Conservation (phyloP, 495 filamentous ascomycete species). For the Aspergillus affinis region DNA sequence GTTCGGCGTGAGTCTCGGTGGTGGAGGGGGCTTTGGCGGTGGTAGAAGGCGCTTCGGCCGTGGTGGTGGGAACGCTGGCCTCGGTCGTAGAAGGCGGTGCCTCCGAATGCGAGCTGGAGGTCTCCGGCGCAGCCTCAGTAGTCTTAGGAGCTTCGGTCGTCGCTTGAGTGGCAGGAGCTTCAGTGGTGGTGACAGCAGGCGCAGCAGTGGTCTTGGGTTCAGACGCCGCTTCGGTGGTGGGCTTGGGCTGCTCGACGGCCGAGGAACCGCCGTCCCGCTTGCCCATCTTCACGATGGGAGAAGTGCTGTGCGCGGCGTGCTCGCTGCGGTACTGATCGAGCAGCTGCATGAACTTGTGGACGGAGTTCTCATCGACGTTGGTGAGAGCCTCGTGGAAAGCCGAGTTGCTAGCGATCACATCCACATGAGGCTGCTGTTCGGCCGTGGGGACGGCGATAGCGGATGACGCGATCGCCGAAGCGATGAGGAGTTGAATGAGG, state of each 20-base stretch:
- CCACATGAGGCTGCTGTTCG: constrained; percentile 12
- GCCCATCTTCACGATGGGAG: constrained; percentile 46
- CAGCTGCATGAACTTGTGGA: constrained; percentile 53
- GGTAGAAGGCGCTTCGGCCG: not conserved
- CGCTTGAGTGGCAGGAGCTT: constrained; percentile 39
- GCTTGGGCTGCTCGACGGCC: constrained; percentile 37
- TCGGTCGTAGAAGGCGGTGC: constrained; percentile 6
- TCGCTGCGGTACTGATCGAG: constrained; percentile 52
- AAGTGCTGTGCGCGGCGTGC: constrained; percentile 45
- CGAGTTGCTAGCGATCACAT: constrained; percentile 7
- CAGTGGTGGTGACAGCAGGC: constrained; percentile 37
- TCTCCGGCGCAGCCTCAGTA: constrained; percentile 12
- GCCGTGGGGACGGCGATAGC: constrained; percentile 19
- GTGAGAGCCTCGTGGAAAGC: constrained; percentile 17
- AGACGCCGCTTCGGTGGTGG: constrained; percentile 34
- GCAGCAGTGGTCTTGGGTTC: constrained; percentile 35
- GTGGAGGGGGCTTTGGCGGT: constrained; percentile 2
- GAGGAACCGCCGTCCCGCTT: constrained; percentile 45
- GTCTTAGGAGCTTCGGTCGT: constrained; percentile 31
- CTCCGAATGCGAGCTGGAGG: constrained; percentile 18
- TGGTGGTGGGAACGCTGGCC: not conserved
- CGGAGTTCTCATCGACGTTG: constrained; percentile 26
- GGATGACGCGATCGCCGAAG: constrained; percentile 31
- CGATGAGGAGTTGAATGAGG: constrained; percentile 26
- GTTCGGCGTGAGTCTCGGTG: constrained; percentile 30